Evolutionary conservation across 352 stramenopile genomes (phyloP).

Genomic region (Phytophthora syringae): DNA sequence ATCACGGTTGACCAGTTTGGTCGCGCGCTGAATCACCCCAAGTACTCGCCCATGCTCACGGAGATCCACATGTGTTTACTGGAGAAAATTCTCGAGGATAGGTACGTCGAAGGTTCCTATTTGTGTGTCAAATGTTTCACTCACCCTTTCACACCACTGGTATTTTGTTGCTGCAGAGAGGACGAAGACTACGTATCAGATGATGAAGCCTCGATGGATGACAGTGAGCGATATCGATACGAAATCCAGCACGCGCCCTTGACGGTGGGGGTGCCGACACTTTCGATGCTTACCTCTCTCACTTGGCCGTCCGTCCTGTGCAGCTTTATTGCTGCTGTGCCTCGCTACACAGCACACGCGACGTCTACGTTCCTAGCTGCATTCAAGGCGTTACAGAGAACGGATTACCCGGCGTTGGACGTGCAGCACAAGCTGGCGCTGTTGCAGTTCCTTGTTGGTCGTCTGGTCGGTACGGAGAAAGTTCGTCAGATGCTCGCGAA

Average conservation of each 20-base stretch:
- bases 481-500: constrained; percentile 64
- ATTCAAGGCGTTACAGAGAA: constrained; percentile 48
- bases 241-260: constrained; percentile 82
- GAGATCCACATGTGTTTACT: constrained; percentile 89
- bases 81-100: constrained; percentile 80
- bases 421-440: constrained; percentile 77
- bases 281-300: constrained; percentile 80
- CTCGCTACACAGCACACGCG: constrained; percentile 63
- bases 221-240: constrained; percentile 80
- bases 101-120: constrained; percentile 23
- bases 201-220: constrained; percentile 83
- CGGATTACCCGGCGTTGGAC: constrained; percentile 59
- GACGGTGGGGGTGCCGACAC: constrained; percentile 79
- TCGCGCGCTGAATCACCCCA: constrained; percentile 47
- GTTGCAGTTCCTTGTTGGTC: constrained; percentile 72
- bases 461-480: constrained; percentile 68
- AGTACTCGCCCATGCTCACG: constrained; percentile 60
- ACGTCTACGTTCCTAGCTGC: constrained; percentile 51
- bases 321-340: constrained; percentile 72
- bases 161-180: constrained; percentile 42
- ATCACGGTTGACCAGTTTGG: constrained; percentile 76
- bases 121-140: background rate
- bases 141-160: background rate
- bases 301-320: constrained; percentile 83
- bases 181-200: constrained; percentile 89